These are phyloP conservation scores for Wickerhamomyces rabaulensis DNA, from an alignment of 805 yeast species.

Conservation along the genomic window DNA sequence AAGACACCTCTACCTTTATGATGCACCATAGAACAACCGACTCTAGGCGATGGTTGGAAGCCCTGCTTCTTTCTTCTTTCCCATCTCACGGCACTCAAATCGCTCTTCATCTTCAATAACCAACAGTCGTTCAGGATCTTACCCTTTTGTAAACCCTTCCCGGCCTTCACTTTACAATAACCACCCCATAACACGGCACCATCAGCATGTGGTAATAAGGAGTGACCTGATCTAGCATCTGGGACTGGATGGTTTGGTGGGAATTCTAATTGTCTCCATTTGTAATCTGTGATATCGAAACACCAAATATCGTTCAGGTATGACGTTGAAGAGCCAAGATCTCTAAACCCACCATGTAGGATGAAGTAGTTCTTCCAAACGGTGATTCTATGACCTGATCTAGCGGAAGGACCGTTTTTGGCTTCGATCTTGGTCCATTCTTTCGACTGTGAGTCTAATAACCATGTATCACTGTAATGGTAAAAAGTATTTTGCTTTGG, in stretches of 20 bases:
- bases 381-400: conserved; percentile 90
- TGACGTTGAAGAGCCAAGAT: conserved; percentile 76
- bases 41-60: conserved; percentile 86
- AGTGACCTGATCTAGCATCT: conserved; percentile 92
- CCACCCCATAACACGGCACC: conserved; percentile 93
- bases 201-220: conserved; percentile 69
- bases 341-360: conserved; percentile 90
- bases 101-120: conserved; percentile 82
- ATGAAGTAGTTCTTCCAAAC: conserved; percentile 88
- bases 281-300: conserved; percentile 82
- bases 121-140: conserved; percentile 84
- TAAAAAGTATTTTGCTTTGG: conserved; percentile 95
- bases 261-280: conserved; percentile 87
- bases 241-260: conserved; percentile 79
- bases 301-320: conserved; percentile 87
- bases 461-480: conserved; percentile 96
- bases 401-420: conserved; percentile 71
- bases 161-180: conserved; percentile 86
- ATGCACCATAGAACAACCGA: conserved; percentile 85
- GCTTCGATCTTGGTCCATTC: conserved; percentile 88
- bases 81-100: conserved; percentile 68
- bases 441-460: conserved; percentile 73
- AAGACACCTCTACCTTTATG: conserved; percentile 90
- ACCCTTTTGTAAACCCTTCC: conserved; percentile 85
- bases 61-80: conserved; percentile 89